Evolutionary conservation across 2,329 filamentous ascomycete species (phyloP).

Genomic region (Fusarium stilboides): DNA sequence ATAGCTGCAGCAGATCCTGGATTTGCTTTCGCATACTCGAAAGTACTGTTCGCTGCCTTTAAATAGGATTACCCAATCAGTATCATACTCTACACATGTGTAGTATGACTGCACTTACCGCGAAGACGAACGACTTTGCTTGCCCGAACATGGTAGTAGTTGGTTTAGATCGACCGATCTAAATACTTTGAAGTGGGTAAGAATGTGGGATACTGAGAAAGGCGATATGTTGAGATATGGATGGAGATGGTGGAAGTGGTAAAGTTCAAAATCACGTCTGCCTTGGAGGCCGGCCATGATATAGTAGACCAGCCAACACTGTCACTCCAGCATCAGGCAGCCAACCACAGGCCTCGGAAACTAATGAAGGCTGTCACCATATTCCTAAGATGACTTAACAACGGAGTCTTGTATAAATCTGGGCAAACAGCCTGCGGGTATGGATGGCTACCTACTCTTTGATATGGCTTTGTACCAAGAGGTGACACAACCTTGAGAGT

Average conservation of each 20-base stretch:
- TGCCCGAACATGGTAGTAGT: background rate
- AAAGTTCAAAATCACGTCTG: background rate
- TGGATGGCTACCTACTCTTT: too few species aligned
- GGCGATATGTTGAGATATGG: background rate
- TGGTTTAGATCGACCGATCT: too few species aligned
- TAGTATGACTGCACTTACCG: background rate
- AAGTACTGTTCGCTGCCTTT: slow-evolving; percentile 8
- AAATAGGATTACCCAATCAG: background rate
- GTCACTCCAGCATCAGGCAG: background rate
- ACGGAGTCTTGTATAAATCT: too few species aligned
- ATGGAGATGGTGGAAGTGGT: background rate
- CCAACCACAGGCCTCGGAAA: background rate
- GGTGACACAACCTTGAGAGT: too few species aligned
- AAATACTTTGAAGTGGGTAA: background rate
- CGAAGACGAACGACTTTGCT: background rate
- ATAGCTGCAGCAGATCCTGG: slow-evolving; percentile 10
- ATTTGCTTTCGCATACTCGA: slow-evolving; percentile 3
- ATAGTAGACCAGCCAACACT: background rate
- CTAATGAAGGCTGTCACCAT: too few species aligned
- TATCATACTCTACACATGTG: too few species aligned
- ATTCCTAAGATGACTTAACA: too few species aligned
- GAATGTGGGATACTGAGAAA: too few species aligned
- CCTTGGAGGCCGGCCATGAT: background rate
- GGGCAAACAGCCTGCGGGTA: too few species aligned
- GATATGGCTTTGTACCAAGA: too few species aligned